phyloP scores from a whole-genome alignment of 495 filamentous ascomycete genomes.

The Trypethelium eluteriae region DNA sequence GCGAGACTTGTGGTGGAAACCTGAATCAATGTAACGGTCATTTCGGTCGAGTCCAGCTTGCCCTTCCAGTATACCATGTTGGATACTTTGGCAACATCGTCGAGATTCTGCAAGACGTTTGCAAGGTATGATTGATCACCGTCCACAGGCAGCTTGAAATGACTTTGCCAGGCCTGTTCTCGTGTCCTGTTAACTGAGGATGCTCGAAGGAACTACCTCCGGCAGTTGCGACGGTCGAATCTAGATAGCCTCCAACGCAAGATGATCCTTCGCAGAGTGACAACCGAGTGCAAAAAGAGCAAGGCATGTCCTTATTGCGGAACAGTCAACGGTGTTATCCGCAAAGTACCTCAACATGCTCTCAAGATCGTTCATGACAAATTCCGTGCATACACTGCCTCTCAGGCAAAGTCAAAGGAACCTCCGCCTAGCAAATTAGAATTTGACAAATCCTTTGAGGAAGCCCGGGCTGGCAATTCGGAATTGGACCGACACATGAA shows the following conservation, averaged over 20 bases:
- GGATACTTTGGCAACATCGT: conserved; percentile 91
- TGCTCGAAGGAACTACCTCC: conserved; percentile 63
- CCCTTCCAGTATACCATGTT: conserved; percentile 87
- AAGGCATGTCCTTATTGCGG: conserved; percentile 68
- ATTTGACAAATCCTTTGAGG: conserved; percentile 76
- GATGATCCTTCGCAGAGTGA: conserved; percentile 76
- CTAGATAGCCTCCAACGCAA: conserved; percentile 78
- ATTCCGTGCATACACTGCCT: conserved; percentile 76
- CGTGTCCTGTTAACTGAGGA: conserved; percentile 69
- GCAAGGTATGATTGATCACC: conserved; percentile 51
- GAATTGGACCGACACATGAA: conserved; percentile 86
- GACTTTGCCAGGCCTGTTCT: conserved; percentile 51
- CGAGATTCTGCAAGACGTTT: conserved; percentile 81
- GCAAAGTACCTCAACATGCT: conserved; percentile 66
- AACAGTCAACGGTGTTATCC: conserved; percentile 76
- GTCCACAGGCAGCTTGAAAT: not conserved
- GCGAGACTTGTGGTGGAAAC: conserved; percentile 71
- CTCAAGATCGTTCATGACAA: conserved; percentile 93
- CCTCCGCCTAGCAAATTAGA: conserved; percentile 66
- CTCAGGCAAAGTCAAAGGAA: conserved; percentile 73
- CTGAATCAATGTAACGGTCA: conserved; percentile 84
- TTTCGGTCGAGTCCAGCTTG: conserved; percentile 84
- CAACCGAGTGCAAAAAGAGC: conserved; percentile 78
- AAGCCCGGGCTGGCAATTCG: conserved; percentile 60
- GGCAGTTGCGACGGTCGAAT: conserved; percentile 67